These are phyloP conservation scores for Penicillium thymicola DNA, from an alignment of 2,329 filamentous ascomycete genomes.

Conservation along the genomic window DNA sequence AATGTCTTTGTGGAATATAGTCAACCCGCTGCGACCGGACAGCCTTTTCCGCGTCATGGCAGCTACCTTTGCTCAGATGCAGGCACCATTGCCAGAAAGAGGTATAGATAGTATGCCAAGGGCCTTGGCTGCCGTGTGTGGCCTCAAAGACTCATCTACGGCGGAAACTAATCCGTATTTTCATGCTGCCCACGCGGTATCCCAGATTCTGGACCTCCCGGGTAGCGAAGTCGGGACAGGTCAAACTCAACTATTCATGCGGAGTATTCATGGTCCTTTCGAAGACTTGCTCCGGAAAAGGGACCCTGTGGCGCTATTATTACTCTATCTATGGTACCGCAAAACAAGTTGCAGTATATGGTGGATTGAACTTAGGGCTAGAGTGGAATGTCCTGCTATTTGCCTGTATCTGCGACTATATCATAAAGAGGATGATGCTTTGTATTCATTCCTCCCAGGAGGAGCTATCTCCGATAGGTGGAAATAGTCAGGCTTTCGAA, in stretches of 20 bases:
- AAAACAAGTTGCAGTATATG: constrained; percentile 43
- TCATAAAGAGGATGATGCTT: neutral
- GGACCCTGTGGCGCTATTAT: constrained; percentile 40
- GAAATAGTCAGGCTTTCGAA: neutral
- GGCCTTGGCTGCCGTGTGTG: neutral
- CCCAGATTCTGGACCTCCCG: neutral
- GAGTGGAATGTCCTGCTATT: constrained; percentile 46
- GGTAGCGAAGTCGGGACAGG: neutral
- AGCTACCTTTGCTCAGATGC: too few relatives aligned
- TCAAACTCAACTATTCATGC: neutral
- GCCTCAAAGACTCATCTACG: neutral
- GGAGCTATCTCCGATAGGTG: neutral
- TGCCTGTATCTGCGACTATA: constrained; percentile 32
- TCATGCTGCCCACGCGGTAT: neutral
- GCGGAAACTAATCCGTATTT: neutral
- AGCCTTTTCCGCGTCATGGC: too few relatives aligned
- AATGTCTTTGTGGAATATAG: too few relatives aligned
- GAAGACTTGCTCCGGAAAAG: constrained; percentile 10
- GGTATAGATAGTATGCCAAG: neutral
- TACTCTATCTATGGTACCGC: constrained; percentile 46
- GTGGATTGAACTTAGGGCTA: constrained; percentile 45
- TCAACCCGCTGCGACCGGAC: too few relatives aligned
- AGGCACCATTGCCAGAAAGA: neutral
- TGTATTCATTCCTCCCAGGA: neutral
- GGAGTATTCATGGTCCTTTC: neutral